Evolutionary conservation across 352 stramenopile species (phyloP), one percentile per base, ranked within the genome.

Genomic region (Discostella stelligera): DNA sequence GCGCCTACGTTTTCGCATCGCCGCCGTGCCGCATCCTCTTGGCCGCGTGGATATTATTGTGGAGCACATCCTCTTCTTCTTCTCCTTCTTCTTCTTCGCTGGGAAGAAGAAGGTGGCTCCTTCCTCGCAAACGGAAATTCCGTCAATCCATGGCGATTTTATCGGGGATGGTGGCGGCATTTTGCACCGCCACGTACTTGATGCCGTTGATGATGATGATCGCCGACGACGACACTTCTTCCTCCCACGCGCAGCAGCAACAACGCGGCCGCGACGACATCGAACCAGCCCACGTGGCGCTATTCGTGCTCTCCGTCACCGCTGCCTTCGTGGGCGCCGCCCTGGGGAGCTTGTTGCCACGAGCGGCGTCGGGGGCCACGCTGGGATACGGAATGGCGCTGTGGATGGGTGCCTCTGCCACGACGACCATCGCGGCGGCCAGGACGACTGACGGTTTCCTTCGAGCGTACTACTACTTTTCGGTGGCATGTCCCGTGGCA

Each of bases 341-440:
- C 2, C 32, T 91, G 4, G 86, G 86, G 21, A 69, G 83, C 13
- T 61, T 91, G 5, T 59, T 91, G 4, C 86, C 86, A n/a, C 60
- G 71, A n/a, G 9, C 82, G 8, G 69, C 83, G 27, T 67, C 81
- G n/a, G 86, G 86, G 44, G 41, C 80, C 41, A 89, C 77, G 21
- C 71, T 86, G 55, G 86, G 83, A 14, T 59, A 70, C 30, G 62
- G 54, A 1, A 7, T 85, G 2, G 49, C 68, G 1, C 16, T 90
- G 2, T 32, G 83, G 2, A 11, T 79, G 25, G 76, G 71, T 53
- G 23, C 10, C 14, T 10, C 27, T n/a, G 23, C 10, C 14, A 6
- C 27, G 10, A 14, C 32, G 5, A 20, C 21, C 4, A 14, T 16
- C 21, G 9, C 21, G 21, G 25, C 13, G n/a, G n/a, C n/a, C n/a